phyloP scores from a whole-genome alignment of 768 basidiomycete species.

The Nidularia pulvinata region DNA sequence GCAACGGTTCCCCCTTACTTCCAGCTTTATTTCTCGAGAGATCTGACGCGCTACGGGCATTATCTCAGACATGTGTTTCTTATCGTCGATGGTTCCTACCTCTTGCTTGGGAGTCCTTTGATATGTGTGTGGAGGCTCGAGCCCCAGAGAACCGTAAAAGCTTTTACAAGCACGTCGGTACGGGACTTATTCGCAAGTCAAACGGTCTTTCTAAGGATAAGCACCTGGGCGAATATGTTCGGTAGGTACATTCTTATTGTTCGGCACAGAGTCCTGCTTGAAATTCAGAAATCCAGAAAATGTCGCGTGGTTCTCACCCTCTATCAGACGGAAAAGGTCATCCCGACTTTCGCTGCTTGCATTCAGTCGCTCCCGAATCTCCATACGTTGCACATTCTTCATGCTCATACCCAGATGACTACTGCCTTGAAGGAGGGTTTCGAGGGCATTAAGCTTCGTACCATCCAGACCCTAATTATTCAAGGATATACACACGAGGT shows the following conservation, averaged over 20 bases:
- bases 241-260: background rate
- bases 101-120: background rate
- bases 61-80: conserved; percentile 1
- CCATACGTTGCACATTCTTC: too few species aligned
- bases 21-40: too few species aligned
- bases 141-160: background rate
- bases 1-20: too few species aligned
- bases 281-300: background rate
- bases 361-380: too few species aligned
- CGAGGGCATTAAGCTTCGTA: too few species aligned
- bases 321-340: background rate
- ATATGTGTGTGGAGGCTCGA: background rate
- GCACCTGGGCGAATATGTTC: background rate
- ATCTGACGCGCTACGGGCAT: background rate
- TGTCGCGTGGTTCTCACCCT: background rate
- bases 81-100: background rate
- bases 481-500: too few species aligned
- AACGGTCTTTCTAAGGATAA: background rate
- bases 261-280: background rate
- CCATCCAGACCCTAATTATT: too few species aligned
- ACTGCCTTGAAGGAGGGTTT: too few species aligned
- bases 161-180: background rate
- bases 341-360: background rate
- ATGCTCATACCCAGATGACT: too few species aligned
- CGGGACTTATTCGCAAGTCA: background rate